phyloP scores from a whole-genome alignment of 139 green algal species.

The Micractinium sp. region DNA sequence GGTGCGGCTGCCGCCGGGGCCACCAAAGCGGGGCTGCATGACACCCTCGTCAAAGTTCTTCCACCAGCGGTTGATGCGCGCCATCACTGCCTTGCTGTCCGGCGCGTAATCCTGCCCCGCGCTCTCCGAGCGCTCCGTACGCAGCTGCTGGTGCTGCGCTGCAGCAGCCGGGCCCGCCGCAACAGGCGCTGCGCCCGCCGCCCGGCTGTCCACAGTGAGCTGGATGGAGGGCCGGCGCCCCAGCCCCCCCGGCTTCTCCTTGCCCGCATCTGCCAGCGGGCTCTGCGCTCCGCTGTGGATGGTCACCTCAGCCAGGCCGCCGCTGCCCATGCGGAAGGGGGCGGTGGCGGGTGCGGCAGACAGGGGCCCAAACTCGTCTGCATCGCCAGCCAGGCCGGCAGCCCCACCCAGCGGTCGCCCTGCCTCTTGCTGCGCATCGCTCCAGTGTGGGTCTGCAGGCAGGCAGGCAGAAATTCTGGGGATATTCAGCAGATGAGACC shows the following conservation, averaged over 20 bases:
- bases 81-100: constrained; percentile 30
- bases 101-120: constrained; percentile 11
- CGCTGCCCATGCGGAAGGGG: not conserved
- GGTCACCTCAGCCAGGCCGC: constrained; percentile 25
- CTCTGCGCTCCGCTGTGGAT: not conserved
- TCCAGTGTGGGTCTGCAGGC: constrained; percentile 13
- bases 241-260: not conserved
- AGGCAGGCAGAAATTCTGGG: not conserved
- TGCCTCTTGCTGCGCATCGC: not conserved
- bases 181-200: not conserved
- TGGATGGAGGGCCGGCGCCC: constrained; percentile 1
- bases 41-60: constrained; percentile 51
- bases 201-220: constrained; percentile 19
- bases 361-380: constrained; percentile 28
- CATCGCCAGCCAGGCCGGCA: no score
- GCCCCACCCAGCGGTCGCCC: not conserved
- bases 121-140: not conserved
- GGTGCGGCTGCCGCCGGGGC: constrained; percentile 14
- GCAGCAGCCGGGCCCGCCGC: not conserved
- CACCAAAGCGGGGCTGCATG: constrained; percentile 67
- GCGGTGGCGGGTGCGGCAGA: not conserved
- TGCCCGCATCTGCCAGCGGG: not conserved
- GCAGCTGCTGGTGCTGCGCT: not conserved
- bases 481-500: not conserved
- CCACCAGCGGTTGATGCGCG: constrained; percentile 49